phyloP scores from a whole-genome alignment of 352 stramenopile species.

The Phytophthora idaei region DNA sequence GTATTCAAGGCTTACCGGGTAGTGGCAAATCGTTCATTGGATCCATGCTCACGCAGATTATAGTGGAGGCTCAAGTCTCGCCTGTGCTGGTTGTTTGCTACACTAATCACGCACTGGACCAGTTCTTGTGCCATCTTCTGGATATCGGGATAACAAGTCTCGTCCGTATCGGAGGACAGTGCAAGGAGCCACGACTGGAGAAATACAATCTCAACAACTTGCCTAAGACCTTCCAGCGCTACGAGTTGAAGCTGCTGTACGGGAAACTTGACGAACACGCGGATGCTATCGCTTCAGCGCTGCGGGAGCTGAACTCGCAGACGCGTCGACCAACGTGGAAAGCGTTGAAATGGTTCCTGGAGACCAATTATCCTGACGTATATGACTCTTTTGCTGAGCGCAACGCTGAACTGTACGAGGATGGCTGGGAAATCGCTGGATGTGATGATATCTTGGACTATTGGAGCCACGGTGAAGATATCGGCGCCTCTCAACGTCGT shows the following conservation, averaged over 20 bases:
- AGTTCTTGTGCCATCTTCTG: conserved; percentile 88
- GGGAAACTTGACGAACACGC: conserved; percentile 38
- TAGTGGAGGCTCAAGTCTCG: conserved; percentile 49
- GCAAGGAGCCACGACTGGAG: conserved; percentile 60
- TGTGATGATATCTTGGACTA: conserved; percentile 42
- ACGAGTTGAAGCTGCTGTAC: conserved; percentile 43
- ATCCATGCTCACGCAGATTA: conserved; percentile 68
- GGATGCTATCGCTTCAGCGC: conserved; percentile 18
- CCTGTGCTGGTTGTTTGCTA: conserved; percentile 89
- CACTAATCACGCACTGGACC: conserved; percentile 91
- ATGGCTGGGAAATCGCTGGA: conserved; percentile 43
- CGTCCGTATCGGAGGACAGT: conserved; percentile 78
- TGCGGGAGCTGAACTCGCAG: conserved; percentile 16
- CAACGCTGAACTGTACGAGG: conserved; percentile 27
- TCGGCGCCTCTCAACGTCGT: conserved; percentile 9
- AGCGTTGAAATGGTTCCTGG: conserved; percentile 39
- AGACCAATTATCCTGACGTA: conserved; percentile 32
- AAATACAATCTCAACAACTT: conserved; percentile 45
- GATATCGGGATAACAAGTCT: conserved; percentile 53
- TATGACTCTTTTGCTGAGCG: conserved; percentile 41
- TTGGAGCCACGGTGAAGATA: conserved; percentile 44
- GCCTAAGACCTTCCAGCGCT: conserved; percentile 25
- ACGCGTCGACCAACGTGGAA: conserved; percentile 35
- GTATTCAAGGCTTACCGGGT: conserved; percentile 84
- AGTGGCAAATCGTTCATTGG: conserved; percentile 90